These are phyloP conservation scores for Coemansia sp. DNA, from an alignment of 192 early-diverging fungal species.

Conservation along the genomic window DNA sequence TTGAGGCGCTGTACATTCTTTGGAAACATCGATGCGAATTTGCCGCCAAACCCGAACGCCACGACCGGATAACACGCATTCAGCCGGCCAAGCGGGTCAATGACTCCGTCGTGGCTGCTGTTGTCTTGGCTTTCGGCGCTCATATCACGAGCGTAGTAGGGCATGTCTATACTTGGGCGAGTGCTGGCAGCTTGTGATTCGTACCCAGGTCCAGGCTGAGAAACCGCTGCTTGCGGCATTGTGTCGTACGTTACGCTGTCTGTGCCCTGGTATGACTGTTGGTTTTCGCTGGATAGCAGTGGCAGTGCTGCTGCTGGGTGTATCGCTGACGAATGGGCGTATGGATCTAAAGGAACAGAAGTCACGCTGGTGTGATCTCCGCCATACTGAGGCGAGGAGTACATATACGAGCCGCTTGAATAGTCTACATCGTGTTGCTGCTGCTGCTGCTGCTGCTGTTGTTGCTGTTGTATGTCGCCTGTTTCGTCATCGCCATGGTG, in stretches of 20 bases:
- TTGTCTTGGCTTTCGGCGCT: not conserved
- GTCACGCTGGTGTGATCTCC: not conserved
- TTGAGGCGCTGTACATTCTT: slow-evolving; percentile 59
- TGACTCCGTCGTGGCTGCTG: not conserved
- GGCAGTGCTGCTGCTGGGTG: slow-evolving; percentile 5
- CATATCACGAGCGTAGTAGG: slow-evolving; percentile 22
- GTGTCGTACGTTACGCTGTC: not conserved
- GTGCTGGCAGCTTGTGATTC: slow-evolving; percentile 23
- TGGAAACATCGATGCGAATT: slow-evolving; percentile 67
- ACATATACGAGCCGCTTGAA: not conserved
- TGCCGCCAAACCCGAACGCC: slow-evolving; percentile 76
- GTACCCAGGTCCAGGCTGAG: slow-evolving; percentile 6
- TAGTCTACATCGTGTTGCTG: not conserved
- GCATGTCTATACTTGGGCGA: slow-evolving; percentile 27
- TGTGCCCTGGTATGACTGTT: not conserved
- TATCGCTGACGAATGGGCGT: not conserved
- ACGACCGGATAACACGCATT: slow-evolving; percentile 56
- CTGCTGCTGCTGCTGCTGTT: slow-evolving; percentile 7
- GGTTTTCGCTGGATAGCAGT: not conserved
- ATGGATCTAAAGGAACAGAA: not conserved
- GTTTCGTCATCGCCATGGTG: not conserved
- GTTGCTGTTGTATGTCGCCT: slow-evolving; percentile 11
- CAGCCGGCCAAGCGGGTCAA: slow-evolving; percentile 38
- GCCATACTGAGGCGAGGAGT: not conserved
- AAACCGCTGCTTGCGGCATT: not conserved